Conservation (phyloP, 345 rosid species). For the Durio zibethinus region DNA sequence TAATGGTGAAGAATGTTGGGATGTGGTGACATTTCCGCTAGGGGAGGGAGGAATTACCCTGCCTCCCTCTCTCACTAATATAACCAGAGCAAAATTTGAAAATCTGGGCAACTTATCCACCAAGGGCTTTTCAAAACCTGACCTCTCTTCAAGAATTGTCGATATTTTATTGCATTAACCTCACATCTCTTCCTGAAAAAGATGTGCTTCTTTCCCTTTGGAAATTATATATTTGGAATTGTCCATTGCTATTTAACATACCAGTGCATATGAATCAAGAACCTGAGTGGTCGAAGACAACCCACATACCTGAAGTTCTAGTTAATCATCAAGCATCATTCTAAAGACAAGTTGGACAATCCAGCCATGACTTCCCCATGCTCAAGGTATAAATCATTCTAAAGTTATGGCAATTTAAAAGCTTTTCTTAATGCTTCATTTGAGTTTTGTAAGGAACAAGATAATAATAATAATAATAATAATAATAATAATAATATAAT, state of each 20-base stretch:
- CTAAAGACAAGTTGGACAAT: background rate
- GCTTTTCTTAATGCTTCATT: background rate
- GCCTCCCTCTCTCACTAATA: background rate
- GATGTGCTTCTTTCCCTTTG: background rate
- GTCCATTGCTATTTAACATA: background rate
- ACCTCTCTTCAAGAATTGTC: slow-evolving; percentile 12
- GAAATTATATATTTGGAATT: background rate
- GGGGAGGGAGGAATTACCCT: background rate
- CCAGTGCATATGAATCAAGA: background rate
- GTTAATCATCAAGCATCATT: background rate
- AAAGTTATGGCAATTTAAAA: background rate
- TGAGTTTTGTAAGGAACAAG: background rate
- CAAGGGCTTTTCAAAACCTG: background rate
- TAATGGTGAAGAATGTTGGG: background rate
- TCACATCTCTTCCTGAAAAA: slow-evolving; percentile 1
- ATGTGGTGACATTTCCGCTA: slow-evolving; percentile 12
- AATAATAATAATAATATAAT: background rate
- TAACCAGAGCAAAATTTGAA: background rate
- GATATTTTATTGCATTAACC: background rate
- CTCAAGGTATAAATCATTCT: background rate
- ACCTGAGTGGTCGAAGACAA: background rate
- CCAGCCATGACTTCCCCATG: background rate
- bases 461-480: background rate
- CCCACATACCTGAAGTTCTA: slow-evolving; percentile 4
- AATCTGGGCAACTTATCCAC: slow-evolving; percentile 3